Conservation (phyloP, 1,139 yeast genomes). For the Hemisphaericaspora subhashii region DNA sequence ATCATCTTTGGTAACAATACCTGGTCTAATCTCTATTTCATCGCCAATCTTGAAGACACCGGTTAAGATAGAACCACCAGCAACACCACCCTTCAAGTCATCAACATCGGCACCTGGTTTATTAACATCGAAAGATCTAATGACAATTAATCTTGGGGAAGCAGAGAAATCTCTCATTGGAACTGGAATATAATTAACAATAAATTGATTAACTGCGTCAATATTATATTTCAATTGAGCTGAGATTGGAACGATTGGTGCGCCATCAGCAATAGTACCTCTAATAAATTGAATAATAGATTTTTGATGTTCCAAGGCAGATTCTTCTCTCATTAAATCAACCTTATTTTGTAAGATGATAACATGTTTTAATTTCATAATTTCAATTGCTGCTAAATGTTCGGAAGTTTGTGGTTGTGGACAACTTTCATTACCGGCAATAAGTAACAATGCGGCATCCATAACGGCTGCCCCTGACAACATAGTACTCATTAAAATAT, state of each 20-base stretch:
- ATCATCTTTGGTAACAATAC: constrained; percentile 94
- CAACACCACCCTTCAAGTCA: constrained; percentile 99
- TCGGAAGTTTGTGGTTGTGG: constrained; percentile 99
- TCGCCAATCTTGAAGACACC: constrained; percentile 98
- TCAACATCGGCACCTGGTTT: constrained; percentile 98
- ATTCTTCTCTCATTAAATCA: constrained; percentile 96
- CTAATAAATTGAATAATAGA: constrained; percentile 88
- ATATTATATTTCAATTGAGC: constrained; percentile 98
- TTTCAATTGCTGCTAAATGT: constrained; percentile 98
- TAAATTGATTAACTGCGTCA: constrained; percentile 96
- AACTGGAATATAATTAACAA: constrained; percentile 93
- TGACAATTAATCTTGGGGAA: constrained; percentile 92
- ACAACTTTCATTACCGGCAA: constrained; percentile 98
- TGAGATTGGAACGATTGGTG: constrained; percentile 97
- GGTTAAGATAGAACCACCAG: constrained; percentile 96
- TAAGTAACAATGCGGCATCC: constrained; percentile 96
- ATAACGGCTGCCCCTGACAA: constrained; percentile 99
- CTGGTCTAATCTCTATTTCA: constrained; percentile 98
- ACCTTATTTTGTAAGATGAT: constrained; percentile 97
- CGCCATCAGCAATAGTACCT: constrained; percentile 98
- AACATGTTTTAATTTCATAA: constrained; percentile 96
- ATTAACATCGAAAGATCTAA: constrained; percentile 97
- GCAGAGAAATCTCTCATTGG: constrained; percentile 95
- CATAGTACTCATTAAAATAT: constrained; percentile 99
- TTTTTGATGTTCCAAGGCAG: constrained; percentile 93